These are phyloP conservation scores for Dendrobium nobile DNA, from an alignment of 106 monocot species.

Conservation along the genomic window DNA sequence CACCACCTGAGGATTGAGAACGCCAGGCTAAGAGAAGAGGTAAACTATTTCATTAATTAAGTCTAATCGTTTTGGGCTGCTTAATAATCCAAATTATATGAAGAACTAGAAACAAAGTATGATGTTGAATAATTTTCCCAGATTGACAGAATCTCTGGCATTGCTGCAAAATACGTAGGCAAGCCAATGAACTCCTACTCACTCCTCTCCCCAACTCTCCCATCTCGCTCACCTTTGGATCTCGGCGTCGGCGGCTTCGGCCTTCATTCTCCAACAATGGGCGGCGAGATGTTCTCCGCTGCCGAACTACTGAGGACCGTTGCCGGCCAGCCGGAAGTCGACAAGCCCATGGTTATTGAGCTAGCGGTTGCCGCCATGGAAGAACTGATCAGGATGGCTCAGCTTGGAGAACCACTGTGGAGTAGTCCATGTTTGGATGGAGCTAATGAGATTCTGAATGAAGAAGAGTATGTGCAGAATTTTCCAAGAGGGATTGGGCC, in stretches of 20 bases:
- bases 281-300: slow-evolving; percentile 26
- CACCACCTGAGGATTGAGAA: slow-evolving; percentile 87
- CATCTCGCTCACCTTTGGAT: slow-evolving; percentile 29
- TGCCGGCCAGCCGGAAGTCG: slow-evolving; percentile 37
- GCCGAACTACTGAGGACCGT: slow-evolving; percentile 44
- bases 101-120: no score
- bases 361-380: slow-evolving; percentile 95
- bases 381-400: slow-evolving; percentile 83
- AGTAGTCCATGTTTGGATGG: slow-evolving; percentile 14
- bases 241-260: slow-evolving; percentile 10
- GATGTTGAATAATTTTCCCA: slow-evolving; percentile 5
- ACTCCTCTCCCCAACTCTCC: slow-evolving; percentile 28
- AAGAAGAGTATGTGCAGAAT: slow-evolving; percentile 68
- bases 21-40: slow-evolving; percentile 80
- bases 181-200: slow-evolving; percentile 59
- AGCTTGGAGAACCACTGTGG: slow-evolving; percentile 83
- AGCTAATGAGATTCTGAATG: slow-evolving; percentile 41
- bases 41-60: slow-evolving; percentile 1
- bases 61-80: no score
- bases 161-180: slow-evolving; percentile 88
- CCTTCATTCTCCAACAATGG: slow-evolving; percentile 9
- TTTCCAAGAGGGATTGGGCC: slow-evolving; percentile 78
- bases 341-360: slow-evolving; percentile 76
- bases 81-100: no score
- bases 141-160: slow-evolving; percentile 84